Base-by-base conservation (phyloP, 1,139 yeast genomes). In the Eremothecium gossypii region DNA sequence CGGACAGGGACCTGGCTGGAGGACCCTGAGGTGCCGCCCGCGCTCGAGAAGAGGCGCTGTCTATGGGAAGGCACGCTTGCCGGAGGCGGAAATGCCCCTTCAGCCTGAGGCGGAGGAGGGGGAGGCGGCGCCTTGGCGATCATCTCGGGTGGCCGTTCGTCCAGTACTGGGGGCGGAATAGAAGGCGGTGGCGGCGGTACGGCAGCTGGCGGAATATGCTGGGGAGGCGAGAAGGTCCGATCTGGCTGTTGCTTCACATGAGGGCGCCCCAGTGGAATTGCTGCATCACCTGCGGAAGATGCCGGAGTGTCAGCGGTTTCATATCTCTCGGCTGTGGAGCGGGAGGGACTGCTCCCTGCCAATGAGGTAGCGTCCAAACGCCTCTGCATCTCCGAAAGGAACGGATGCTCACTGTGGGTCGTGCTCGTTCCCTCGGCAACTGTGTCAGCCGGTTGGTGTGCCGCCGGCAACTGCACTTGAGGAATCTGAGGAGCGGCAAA, bases 61-160 rank as follows among this genome's bases (percentile, higher is more conserved):
- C 54, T 51, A 36, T 49, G 40, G 41, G 37, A n/a, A 23, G 44
- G n/a, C 49, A 51, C 7, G 42, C 46, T 47, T 17, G 49, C 43
- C 7, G 48, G 36, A 28, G 51, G 45, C 8, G 55, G 48, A 11
- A 52, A 36, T 11, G 52, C 41, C 11, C 53, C 34, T 5, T 57
- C 51, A 14, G 62, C 49, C 8, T 62, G 56, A 8, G 65, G 60
- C 14, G 68, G 52, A 8, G 64, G 47, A 3, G 67, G 47, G 12
- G 57, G 51, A 12, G 13, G 13, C 6, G 11, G 11, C 3, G 11
- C 5, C 31, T 11, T 29, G 13, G 31, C 3, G 13, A 11, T n/a
- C 31, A n/a, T 6, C 23, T 17, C 23, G 23, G 23, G 23, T 17
- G 23, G 23, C 23, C 23, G 23, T 6, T 17, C 23, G 23, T 17